Evolutionary conservation across 179 eudicot species (phyloP), one percentile per base, ranked within the genome.

Genomic region (Carnegiea gigantea): DNA sequence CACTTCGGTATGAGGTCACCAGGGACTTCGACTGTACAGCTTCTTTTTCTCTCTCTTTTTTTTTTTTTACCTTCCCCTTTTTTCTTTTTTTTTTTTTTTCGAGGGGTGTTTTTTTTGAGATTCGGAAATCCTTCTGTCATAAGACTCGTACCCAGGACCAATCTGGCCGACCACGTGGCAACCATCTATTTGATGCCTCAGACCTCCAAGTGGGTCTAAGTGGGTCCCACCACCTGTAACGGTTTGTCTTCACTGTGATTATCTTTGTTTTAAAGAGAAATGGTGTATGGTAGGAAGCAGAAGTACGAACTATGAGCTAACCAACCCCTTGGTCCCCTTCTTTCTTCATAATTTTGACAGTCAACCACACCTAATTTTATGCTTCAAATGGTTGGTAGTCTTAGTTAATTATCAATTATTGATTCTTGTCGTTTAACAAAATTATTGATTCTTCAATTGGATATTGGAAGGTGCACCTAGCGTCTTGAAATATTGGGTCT

Each of bases 151-250:
- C 77, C 20, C 24, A 13, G 53, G 62, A 74, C 70, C 67, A 76
- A 84, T 84, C 86, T 57, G 44, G 76, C 86, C 86, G 80, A 84
- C 76, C 81, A 84, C 83, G 86, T 84, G 83, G 83, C 77, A 1
- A 0, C 7, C 3, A 28, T 40, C 40, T 44, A 84, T 76, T 80
- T 46, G 80, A 24, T 64, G 33, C 48, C 10, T 68, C 0, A 13
- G 77, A 57, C 71, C 30, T 44, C 40, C 71, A 77, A 77, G 73
- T 62, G 80, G 80, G 57, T 26, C 73, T 62, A 20, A 9, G 44
- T 62, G 64, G 82, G 12, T 60, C 73, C 81, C 74, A 46, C 44
- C 15, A 6, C 11, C 72, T 80, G 40, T 59, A 43, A 59, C 59
- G 43, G 82, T 81, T 81, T 21, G 9, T 59, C 40, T 72, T 72